Evolutionary conservation across 345 rosid species (phyloP), one percentile per base, ranked within the genome.

Genomic region (Pistacia vera): DNA sequence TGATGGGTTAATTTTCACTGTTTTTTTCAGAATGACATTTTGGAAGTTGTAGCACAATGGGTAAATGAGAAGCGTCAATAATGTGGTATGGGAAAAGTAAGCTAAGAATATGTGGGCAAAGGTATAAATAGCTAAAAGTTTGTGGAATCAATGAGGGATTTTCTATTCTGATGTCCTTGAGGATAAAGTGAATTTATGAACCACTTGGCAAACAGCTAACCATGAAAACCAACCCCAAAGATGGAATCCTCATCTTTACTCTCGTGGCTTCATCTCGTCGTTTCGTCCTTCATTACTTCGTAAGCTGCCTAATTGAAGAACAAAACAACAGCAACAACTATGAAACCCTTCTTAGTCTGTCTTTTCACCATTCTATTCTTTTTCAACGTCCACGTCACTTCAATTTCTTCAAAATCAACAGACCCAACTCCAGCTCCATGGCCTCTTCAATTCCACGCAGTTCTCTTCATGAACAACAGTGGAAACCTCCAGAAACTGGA

Each of bases 361-460:
- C 60, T 76, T 72, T 17, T 68, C 49, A 12, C 60, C 69, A 18
- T 79, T 63, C 66, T 65, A 56, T 5, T 74, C 20, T 18, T 35
- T 48, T 58, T 63, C 41, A 55, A 38, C 16, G 25, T 52, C 57
- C 30, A 46, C 22, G 2, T 78, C 71, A 51, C 79, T 11, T 5
- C 46, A n/a, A 51, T 38, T 59, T 36, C 75, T 49, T 82, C 83
- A 41, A 25, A 78, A 68, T 38, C 76, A 4, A 54, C 68, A 10
- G 81, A 78, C 66, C 91, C 96, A 22, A 83, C 83, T 2, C 96
- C 97, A 4, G 62, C 84, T 13, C 35, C 87, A 74, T 89, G 97
- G 97, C 93, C 92, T 5, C 83, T 44, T 46, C 92, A 89, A 60
- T 89, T 91, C 82, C 93, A 89, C 83, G 80, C 93, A 7, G 8